phyloP scores from a whole-genome alignment of 305 asterid genomes.

The Solanum hybrid region DNA sequence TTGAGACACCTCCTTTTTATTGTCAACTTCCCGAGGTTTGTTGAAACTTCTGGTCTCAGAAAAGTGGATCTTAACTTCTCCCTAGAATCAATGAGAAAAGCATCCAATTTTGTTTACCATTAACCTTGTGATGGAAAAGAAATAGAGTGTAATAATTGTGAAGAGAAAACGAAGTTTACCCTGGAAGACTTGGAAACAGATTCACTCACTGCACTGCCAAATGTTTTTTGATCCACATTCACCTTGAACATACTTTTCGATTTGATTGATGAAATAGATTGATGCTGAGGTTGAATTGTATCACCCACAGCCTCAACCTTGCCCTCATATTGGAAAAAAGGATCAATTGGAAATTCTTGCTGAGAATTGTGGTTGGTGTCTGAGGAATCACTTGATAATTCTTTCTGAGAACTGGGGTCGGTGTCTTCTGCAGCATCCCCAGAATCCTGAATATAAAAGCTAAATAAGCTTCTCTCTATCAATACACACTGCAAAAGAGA shows the following conservation, averaged over 20 bases:
- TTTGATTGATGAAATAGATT: conserved; percentile 17
- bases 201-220: not conserved
- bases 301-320: conserved; percentile 19
- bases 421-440: conserved; percentile 11
- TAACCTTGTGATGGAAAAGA: not conserved
- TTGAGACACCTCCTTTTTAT: conserved; percentile 9
- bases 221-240: not conserved
- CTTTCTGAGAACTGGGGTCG: conserved; percentile 16
- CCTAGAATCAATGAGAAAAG: conserved; percentile 19
- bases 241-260: not conserved
- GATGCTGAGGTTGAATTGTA: conserved; percentile 21
- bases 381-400: conserved; percentile 14
- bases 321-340: conserved; percentile 13
- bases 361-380: conserved; percentile 12
- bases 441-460: conserved; percentile 1
- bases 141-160: not conserved
- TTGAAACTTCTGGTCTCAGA: conserved; percentile 14
- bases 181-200: not conserved
- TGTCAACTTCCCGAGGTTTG: conserved; percentile 12
- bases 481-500: not conserved
- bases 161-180: not conserved
- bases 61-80: conserved; percentile 20
- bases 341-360: conserved; percentile 19
- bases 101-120: not conserved
- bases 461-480: not conserved